Evolutionary conservation across 495 filamentous ascomycete species (phyloP), one percentile per base, ranked within the genome.

Genomic region (Saxispiralis lemnorum): DNA sequence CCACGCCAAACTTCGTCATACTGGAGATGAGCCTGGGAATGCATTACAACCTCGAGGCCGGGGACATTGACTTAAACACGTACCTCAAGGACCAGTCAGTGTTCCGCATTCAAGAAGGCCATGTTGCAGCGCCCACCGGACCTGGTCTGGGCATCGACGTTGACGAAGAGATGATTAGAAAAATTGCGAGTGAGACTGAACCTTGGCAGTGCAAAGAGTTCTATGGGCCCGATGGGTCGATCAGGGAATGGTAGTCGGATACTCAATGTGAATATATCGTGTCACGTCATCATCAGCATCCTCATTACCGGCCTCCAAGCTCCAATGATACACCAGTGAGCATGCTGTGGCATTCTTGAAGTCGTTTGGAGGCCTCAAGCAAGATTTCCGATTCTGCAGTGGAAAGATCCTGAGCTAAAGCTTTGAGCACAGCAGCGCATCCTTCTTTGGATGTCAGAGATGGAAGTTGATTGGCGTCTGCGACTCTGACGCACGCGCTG

Each of bases 11-110:
- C 52, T 83, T 83, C 54, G 75, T 68, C 30, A 84, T 86, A 38
- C 80, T 83, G 57, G 80, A 86, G 63, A 84, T 84, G 80, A 75
- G 73, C 41, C 52, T 82, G 32, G 80, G 78, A 0, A 84, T 86
- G 42, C 81, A 86, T 58, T 85, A 85, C 56, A 84, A 83, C 51
- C 17, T 32, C 24, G 45, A 47, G 28, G 69, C 58, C 10, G 75
- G 78, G 7, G 63, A 71, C 35, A 69, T 70, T 40, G 78, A 85
- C 58, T 64, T 84, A 38, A 69, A 61, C 1, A 81, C 66, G 41
- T 86, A 84, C 50, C 65, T 76, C 6, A 72, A 71, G 46, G 73
- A 81, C 53, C 61, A 67, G 0, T 65, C 65, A 32, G 72, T 81
- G 2, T 83, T 79, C 61, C 58, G 60, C 19, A 73, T 84, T 11